Evolutionary conservation across 1,139 yeast species (phyloP).

Genomic region (Arxiozyma bovina): DNA sequence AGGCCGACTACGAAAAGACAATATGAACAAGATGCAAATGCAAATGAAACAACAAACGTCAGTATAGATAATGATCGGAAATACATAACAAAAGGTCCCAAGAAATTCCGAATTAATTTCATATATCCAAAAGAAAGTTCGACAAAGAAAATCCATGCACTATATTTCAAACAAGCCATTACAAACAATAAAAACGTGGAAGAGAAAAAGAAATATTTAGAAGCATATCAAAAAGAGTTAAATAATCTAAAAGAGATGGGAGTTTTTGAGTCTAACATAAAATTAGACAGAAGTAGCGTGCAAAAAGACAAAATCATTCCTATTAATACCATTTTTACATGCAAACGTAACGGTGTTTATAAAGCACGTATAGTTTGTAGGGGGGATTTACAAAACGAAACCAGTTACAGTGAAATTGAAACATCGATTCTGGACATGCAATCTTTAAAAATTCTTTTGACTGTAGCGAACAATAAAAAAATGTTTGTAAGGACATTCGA

Average conservation of each 20-base stretch:
- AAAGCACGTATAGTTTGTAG: background rate
- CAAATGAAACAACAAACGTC: background rate
- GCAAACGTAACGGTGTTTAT: background rate
- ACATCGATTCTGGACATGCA: conserved; percentile 1
- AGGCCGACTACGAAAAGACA: background rate
- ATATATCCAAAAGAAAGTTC: background rate
- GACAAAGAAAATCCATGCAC: background rate
- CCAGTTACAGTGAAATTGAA: background rate
- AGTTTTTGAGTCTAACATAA: background rate
- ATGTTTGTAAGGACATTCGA: conserved; percentile 2
- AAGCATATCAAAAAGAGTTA: conserved; percentile 4
- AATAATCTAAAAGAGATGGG: conserved; percentile 1
- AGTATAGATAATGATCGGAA: background rate
- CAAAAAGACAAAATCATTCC: background rate
- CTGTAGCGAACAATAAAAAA: conserved; percentile 5
- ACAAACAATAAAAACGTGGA: conserved; percentile 1
- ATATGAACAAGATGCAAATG: background rate
- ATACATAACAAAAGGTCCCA: background rate
- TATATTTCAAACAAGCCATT: conserved; percentile 3
- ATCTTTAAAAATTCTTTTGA: conserved; percentile 5
- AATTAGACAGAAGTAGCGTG: background rate
- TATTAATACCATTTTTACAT: background rate
- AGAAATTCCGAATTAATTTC: background rate
- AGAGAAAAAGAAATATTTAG: background rate
- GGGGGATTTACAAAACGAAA: background rate